Conservation (phyloP, 441 rosid species). For the Biscutella laevigata region DNA sequence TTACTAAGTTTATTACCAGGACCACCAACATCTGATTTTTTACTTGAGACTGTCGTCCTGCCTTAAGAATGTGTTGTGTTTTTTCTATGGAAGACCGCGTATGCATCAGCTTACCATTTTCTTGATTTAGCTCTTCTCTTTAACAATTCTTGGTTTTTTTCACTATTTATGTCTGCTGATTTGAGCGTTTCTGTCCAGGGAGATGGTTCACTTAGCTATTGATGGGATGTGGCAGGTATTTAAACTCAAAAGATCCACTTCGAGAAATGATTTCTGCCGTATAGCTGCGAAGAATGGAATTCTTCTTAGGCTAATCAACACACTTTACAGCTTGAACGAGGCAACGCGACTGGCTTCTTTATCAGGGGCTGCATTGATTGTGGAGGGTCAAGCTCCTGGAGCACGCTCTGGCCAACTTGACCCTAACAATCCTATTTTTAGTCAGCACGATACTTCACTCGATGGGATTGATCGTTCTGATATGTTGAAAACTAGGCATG, state of each 20-base stretch:
- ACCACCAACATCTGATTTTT: background rate
- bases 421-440: conserved; percentile 43
- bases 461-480: conserved; percentile 49
- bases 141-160: background rate
- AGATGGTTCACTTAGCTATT: conserved; percentile 98
- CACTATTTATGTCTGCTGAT: conserved; percentile 19
- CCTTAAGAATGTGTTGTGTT: background rate
- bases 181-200: conserved; percentile 54
- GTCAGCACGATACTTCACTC: conserved; percentile 44
- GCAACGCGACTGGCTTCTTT: conserved; percentile 77
- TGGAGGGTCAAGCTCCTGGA: conserved; percentile 51
- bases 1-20: background rate
- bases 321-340: conserved; percentile 96
- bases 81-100: background rate
- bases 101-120: background rate
- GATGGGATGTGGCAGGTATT: conserved; percentile 99
- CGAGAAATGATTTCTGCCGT: conserved; percentile 88
- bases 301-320: conserved; percentile 75
- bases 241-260: conserved; percentile 89
- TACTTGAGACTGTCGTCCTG: background rate
- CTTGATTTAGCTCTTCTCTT: background rate
- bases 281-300: conserved; percentile 94
- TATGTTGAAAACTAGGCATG: conserved; percentile 37
- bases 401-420: conserved; percentile 72
- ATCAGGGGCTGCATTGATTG: conserved; percentile 45